Evolutionary conservation across 164 flowering plant species (phyloP), one percentile per base, ranked within the genome.

Genomic region (Umbellularia californica): DNA sequence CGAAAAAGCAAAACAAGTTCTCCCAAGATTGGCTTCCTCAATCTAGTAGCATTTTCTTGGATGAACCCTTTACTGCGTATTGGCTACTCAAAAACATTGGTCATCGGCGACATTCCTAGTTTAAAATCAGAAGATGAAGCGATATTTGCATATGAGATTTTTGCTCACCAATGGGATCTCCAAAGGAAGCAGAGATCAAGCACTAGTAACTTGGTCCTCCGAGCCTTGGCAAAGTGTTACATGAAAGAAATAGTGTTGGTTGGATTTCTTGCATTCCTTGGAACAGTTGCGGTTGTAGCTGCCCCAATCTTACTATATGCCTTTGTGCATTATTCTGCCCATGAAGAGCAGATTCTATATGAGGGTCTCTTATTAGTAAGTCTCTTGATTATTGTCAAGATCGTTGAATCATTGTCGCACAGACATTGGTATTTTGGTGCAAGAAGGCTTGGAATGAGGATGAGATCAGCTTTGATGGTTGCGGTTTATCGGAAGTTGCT

Each of bases 391-490:
- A 9, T 91, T 7, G 63, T 76, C 71, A 94, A 91, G 81, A 62
- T 88, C 25, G 77, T 86, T 0, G 98, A 92, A 70, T 92, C 95
- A 2, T 69, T 94, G 27, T 80, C 91, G 12, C 88, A 85, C 74
- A 81, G 97, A 66, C 93, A 88, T 73, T 90, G 86, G 84, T 86
- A 60, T 73, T 92, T 92, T 68, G 60, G 72, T 62, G 73, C 95
- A 14, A 85, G 91, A 70, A 85, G 89, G 75, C 80, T 77, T 6
- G 97, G 98, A 1, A 86, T 91, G 95, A 83, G 86, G 70, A 88
- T 95, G 84, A 82, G 98, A 77, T 93, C 98, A 17, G 87, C 93
- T 74, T 75, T 95, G 20, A 91, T 89, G 90, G 92, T 83, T 30
- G 91, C 91, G 0, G 79, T 87, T 2, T 90, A 88, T 66, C 80